phyloP scores from a whole-genome alignment of 805 yeast species.

The Starmerella ratchasimensis region DNA sequence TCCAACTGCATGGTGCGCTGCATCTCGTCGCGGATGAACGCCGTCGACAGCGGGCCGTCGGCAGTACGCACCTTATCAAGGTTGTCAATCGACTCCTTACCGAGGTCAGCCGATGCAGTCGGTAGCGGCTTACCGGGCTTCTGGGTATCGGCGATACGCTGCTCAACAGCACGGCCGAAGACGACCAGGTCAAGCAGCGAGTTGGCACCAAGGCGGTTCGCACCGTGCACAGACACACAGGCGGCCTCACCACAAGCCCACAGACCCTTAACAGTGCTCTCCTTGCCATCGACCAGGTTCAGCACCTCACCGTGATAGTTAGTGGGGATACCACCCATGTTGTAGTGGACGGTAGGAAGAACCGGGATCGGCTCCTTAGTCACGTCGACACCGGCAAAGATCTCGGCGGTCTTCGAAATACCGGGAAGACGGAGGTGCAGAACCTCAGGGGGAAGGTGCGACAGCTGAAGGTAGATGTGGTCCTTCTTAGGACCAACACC shows the following conservation, averaged over 20 bases:
- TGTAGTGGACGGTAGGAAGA: slow-evolving; percentile 95
- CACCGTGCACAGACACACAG: slow-evolving; percentile 98
- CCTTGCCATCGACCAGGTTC: slow-evolving; percentile 77
- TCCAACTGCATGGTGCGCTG: slow-evolving; percentile 94
- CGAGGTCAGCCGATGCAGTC: slow-evolving; percentile 72
- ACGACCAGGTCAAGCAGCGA: slow-evolving; percentile 92
- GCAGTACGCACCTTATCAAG: slow-evolving; percentile 81
- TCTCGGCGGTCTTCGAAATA: slow-evolving; percentile 95
- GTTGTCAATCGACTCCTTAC: slow-evolving; percentile 79
- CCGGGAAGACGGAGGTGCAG: slow-evolving; percentile 95
- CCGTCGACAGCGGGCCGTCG: slow-evolving; percentile 66
- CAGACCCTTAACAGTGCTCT: slow-evolving; percentile 80
- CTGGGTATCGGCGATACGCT: slow-evolving; percentile 71
- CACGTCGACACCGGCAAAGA: slow-evolving; percentile 98
- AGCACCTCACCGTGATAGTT: slow-evolving; percentile 92
- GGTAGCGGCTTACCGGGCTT: slow-evolving; percentile 81
- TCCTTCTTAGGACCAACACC: slow-evolving; percentile 96
- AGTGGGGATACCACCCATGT: slow-evolving; percentile 99
- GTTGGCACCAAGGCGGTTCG: slow-evolving; percentile 98
- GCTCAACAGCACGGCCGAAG: slow-evolving; percentile 96
- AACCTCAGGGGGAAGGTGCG: slow-evolving; percentile 85
- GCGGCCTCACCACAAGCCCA: slow-evolving; percentile 98
- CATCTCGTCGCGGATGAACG: slow-evolving; percentile 82
- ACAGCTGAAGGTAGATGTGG: slow-evolving; percentile 87
- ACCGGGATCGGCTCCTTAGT: slow-evolving; percentile 99